These are phyloP conservation scores for Inonotus hispidus DNA, from an alignment of 1,284 basidiomycete genomes.

Conservation along the genomic window DNA sequence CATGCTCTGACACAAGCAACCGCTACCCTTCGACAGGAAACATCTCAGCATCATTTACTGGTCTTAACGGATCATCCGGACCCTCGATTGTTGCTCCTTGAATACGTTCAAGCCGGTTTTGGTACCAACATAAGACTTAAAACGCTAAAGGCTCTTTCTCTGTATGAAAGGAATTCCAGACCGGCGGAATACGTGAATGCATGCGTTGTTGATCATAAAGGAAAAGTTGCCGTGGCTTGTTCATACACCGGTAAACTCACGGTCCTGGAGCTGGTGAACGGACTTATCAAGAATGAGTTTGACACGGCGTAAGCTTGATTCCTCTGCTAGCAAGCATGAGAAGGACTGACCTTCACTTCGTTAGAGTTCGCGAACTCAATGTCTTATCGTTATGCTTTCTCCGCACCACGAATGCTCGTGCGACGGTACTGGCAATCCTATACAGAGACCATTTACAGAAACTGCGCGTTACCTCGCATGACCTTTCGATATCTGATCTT, in stretches of 20 bases:
- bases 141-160: slow-evolving; percentile 37
- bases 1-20: too few relatives aligned
- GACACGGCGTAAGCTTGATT: slow-evolving; percentile 54
- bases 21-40: slow-evolving; percentile 34
- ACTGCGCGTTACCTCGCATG: slow-evolving; percentile 14
- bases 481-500: slow-evolving; percentile 11
- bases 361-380: slow-evolving; percentile 70
- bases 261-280: slow-evolving; percentile 49
- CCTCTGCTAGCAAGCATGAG: not conserved
- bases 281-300: slow-evolving; percentile 47
- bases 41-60: slow-evolving; percentile 45
- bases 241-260: slow-evolving; percentile 67
- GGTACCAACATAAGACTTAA: slow-evolving; percentile 35
- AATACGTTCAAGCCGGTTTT: slow-evolving; percentile 32
- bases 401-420: slow-evolving; percentile 13
- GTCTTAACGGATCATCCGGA: slow-evolving; percentile 70
- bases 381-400: slow-evolving; percentile 44
- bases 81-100: slow-evolving; percentile 58
- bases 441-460: slow-evolving; percentile 15
- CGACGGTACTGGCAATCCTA: slow-evolving; percentile 12
- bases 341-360: not conserved
- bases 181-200: slow-evolving; percentile 64
- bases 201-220: slow-evolving; percentile 54
- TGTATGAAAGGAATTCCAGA: slow-evolving; percentile 52
- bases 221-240: slow-evolving; percentile 54